A percentile compares a stretch with the other conserved stretches of the same genome.
These are phyloP conservation scores for Rhizopogon vulgaris DNA, from an alignment of 768 basidiomycete species.

Conservation along the genomic window DNA sequence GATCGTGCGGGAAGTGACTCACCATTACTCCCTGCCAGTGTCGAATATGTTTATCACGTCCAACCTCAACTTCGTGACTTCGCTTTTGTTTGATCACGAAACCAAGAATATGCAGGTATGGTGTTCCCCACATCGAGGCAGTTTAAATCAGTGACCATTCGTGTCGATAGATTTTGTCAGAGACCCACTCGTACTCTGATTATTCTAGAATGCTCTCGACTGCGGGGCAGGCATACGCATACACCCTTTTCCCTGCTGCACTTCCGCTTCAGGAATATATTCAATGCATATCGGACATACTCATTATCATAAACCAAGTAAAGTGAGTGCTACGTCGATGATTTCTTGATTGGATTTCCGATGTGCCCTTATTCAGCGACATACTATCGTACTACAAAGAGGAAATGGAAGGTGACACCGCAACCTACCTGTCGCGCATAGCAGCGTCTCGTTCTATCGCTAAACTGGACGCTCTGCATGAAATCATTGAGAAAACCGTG, in stretches of 20 bases:
- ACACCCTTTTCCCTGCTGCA: constrained; percentile 24
- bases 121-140: background rate
- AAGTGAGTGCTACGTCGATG: constrained; percentile 21
- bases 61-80: constrained; percentile 26
- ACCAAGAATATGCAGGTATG: constrained; percentile 15
- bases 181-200: constrained; percentile 9
- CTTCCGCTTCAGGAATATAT: constrained; percentile 23
- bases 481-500: constrained; percentile 15
- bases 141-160: background rate
- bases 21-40: constrained; percentile 18
- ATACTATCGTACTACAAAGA: constrained; percentile 31
- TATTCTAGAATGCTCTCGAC: constrained; percentile 6
- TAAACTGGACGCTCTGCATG: constrained; percentile 18
- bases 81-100: constrained; percentile 21
- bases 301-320: constrained; percentile 19
- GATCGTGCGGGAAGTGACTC: constrained; percentile 18
- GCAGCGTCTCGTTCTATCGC: constrained; percentile 11
- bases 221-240: too few relatives aligned
- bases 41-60: constrained; percentile 28
- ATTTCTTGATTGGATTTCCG: background rate
- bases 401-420: constrained; percentile 24
- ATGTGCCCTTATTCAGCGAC: constrained; percentile 16
- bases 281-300: constrained; percentile 24
- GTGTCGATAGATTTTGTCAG: background rate
- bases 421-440: constrained; percentile 25